phyloP scores from a whole-genome alignment of 2,329 filamentous ascomycete species.

The Amauroascus verrucosus region DNA sequence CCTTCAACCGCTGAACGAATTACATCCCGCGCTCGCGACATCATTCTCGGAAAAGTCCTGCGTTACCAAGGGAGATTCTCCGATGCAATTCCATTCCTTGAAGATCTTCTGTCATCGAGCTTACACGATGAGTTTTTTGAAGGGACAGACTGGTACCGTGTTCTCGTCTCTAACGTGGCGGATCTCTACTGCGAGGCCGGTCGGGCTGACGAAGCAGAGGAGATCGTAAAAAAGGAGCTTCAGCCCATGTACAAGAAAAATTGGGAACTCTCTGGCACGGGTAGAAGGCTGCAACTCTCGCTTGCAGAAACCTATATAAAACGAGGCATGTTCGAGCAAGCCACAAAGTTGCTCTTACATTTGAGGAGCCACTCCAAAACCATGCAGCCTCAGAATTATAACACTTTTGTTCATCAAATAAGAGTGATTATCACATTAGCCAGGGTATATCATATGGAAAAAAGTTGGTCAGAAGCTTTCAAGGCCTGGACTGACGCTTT shows the following conservation, averaged over 20 bases:
- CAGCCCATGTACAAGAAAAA: background rate
- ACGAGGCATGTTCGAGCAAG: constrained; percentile 8
- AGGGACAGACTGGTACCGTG: constrained; percentile 12
- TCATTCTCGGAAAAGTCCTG: constrained; percentile 10
- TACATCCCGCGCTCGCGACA: constrained; percentile 4
- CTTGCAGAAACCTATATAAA: constrained; percentile 10
- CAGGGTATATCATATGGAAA: too few relatives aligned
- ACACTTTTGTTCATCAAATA: too few relatives aligned
- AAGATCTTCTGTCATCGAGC: background rate
- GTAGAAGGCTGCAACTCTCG: background rate
- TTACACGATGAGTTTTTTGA: background rate
- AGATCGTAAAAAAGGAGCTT: background rate
- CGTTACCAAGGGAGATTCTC: constrained; percentile 6
- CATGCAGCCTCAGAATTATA: too few relatives aligned
- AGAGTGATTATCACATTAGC: too few relatives aligned
- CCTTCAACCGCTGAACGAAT: constrained; percentile 9
- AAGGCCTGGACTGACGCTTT: background rate
- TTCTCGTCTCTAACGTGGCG: constrained; percentile 13
- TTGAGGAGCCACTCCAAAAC: too few relatives aligned
- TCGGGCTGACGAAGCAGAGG: constrained; percentile 8
- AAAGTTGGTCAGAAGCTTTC: background rate
- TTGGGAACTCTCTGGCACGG: constrained; percentile 2
- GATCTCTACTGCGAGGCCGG: constrained; percentile 10
- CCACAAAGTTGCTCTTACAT: too few relatives aligned
- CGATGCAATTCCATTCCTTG: background rate